A percentile compares a stretch with the other conserved stretches of the same genome.
These are phyloP conservation scores for Ophiostoma tasmaniense DNA, from an alignment of 2,329 filamentous ascomycete genomes.

Conservation along the genomic window DNA sequence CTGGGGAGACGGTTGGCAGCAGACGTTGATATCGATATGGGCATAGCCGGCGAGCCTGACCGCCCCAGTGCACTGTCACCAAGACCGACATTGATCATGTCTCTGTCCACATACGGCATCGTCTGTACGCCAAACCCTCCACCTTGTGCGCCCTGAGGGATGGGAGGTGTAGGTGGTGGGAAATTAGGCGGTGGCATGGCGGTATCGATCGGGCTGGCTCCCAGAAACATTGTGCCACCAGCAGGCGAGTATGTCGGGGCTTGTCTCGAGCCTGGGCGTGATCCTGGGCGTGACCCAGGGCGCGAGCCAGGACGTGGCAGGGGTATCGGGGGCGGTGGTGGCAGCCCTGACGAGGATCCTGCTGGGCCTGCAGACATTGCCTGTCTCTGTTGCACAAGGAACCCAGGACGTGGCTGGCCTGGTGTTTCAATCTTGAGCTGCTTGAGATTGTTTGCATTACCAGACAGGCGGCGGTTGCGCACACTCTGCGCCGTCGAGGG, in stretches of 20 bases:
- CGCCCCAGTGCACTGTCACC: neutral
- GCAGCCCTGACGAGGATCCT: neutral
- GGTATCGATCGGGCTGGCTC: slow-evolving; percentile 23
- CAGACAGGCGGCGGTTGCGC: slow-evolving; percentile 69
- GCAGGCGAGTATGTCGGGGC: slow-evolving; percentile 29
- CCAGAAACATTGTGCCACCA: slow-evolving; percentile 14
- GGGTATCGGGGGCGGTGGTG: slow-evolving; percentile 2
- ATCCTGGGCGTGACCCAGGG: slow-evolving; percentile 15
- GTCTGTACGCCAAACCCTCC: neutral
- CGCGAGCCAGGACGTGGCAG: slow-evolving; percentile 22
- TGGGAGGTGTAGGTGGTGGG: slow-evolving; percentile 29
- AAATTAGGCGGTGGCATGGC: slow-evolving; percentile 24
- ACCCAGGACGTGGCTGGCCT: slow-evolving; percentile 18
- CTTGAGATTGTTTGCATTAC: slow-evolving; percentile 52
- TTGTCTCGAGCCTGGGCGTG: slow-evolving; percentile 26
- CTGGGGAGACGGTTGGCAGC: neutral
- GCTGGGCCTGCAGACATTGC: slow-evolving; percentile 29
- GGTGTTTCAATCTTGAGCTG: slow-evolving; percentile 82
- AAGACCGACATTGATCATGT: neutral
- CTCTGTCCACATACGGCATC: neutral
- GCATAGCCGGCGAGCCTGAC: slow-evolving; percentile 2
- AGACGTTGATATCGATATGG: neutral
- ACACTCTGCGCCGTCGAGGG: slow-evolving; percentile 46
- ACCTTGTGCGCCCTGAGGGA: slow-evolving; percentile 22
- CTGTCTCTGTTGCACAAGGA: slow-evolving; percentile 36